Conservation (phyloP, 305 asterid genomes). For the Fraxinus platypoda region DNA sequence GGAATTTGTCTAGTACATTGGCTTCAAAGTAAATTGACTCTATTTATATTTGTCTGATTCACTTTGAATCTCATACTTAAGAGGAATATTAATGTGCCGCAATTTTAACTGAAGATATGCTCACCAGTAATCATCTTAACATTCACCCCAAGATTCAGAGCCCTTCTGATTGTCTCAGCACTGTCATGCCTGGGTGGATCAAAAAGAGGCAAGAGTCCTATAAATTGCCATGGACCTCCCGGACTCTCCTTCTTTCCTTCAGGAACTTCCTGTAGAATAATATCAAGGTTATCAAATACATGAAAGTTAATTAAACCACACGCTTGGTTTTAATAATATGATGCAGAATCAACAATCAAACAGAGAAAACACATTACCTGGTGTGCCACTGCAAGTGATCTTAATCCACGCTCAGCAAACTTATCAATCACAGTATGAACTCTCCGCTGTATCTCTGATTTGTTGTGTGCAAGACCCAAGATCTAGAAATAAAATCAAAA, state of each 20-base stretch:
- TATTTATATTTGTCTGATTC: not conserved
- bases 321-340: not conserved
- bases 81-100: not conserved
- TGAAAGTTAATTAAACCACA: not conserved
- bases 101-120: constrained; percentile 14
- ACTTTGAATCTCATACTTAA: not conserved
- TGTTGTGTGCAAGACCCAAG: constrained; percentile 57
- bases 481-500: constrained; percentile 39
- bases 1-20: not conserved
- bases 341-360: not conserved
- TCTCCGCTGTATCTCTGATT: constrained; percentile 59
- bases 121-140: constrained; percentile 86
- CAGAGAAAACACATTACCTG: constrained; percentile 41
- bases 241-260: constrained; percentile 67
- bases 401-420: constrained; percentile 68
- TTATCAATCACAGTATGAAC: constrained; percentile 59
- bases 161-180: constrained; percentile 74
- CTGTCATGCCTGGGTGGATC: constrained; percentile 86
- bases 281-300: constrained; percentile 16
- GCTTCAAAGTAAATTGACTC: not conserved
- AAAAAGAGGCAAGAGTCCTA: constrained; percentile 77
- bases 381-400: constrained; percentile 72
- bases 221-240: constrained; percentile 82
- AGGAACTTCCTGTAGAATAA: constrained; percentile 63
- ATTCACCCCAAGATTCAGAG: constrained; percentile 74